Conservation (phyloP, 2,329 filamentous ascomycete genomes). For the Pseudocercospora pini-densiflorae region DNA sequence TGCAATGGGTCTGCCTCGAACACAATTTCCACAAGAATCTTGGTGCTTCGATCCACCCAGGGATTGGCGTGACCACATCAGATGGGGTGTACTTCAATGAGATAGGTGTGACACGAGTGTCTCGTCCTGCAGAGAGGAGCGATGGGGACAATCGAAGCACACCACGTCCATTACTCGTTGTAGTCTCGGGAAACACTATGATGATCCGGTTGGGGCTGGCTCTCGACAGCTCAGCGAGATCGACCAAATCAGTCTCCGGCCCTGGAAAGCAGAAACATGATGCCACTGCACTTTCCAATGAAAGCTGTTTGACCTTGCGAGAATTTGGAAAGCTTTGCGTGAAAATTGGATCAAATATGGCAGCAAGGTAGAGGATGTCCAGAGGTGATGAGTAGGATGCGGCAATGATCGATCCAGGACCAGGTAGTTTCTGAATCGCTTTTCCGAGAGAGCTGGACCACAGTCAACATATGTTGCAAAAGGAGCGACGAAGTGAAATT, state of each 20-base stretch:
- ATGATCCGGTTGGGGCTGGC: slow-evolving; percentile 76
- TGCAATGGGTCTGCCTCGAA: slow-evolving; percentile 82
- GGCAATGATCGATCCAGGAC: slow-evolving; percentile 80
- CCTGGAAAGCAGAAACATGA: slow-evolving; percentile 51
- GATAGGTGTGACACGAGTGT: slow-evolving; percentile 84
- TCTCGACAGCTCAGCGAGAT: slow-evolving; percentile 58
- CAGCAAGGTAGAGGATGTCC: slow-evolving; percentile 90
- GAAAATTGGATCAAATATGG: slow-evolving; percentile 96
- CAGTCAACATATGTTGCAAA: slow-evolving; percentile 11
- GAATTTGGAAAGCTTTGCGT: slow-evolving; percentile 74
- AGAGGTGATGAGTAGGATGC: slow-evolving; percentile 91
- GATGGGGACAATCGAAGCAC: slow-evolving; percentile 83
- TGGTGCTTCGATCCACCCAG: slow-evolving; percentile 64
- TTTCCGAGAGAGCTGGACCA: slow-evolving; percentile 67
- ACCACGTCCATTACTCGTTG: slow-evolving; percentile 89
- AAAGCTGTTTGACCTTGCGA: slow-evolving; percentile 74
- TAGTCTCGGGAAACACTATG: slow-evolving; percentile 90
- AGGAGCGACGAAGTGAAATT: slow-evolving; percentile 6
- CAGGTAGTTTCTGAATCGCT: slow-evolving; percentile 73
- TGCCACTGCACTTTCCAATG: slow-evolving; percentile 74
- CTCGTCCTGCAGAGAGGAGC: slow-evolving; percentile 68
- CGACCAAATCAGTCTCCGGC: slow-evolving; percentile 32
- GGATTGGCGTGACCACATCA: slow-evolving; percentile 89
- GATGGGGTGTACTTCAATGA: slow-evolving; percentile 86
- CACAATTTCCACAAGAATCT: slow-evolving; percentile 85